phyloP scores from a whole-genome alignment of 2,329 filamentous ascomycete species.

The Hansfordia pulvinata region DNA sequence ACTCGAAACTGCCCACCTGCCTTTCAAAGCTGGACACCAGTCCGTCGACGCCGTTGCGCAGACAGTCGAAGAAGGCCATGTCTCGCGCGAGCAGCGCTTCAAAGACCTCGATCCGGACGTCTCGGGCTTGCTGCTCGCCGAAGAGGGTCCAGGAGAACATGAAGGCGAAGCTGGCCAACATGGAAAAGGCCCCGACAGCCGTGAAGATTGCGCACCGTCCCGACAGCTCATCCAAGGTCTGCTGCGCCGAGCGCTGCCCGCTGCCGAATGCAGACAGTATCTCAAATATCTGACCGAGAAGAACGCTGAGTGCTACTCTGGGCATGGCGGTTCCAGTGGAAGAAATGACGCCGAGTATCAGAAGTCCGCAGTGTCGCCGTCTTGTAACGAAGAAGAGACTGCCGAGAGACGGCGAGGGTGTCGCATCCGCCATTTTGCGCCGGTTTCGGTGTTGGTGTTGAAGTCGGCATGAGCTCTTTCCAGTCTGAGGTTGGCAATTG shows the following conservation, averaged over 20 bases:
- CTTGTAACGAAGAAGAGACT: constrained; percentile 62
- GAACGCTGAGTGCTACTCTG: constrained; percentile 50
- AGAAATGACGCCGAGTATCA: constrained; percentile 39
- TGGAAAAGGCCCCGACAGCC: constrained; percentile 48
- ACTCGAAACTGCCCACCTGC: constrained; percentile 31
- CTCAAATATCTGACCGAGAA: constrained; percentile 66
- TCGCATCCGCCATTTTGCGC: too few species aligned
- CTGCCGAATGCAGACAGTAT: constrained; percentile 53
- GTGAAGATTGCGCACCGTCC: constrained; percentile 49
- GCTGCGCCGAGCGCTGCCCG: constrained; percentile 30
- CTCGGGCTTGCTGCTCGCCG: constrained; percentile 66
- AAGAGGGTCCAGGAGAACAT: constrained; percentile 63
- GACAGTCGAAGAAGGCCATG: constrained; percentile 70
- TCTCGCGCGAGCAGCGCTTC: constrained; percentile 55
- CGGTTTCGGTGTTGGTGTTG: too few species aligned
- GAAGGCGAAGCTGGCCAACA: constrained; percentile 53
- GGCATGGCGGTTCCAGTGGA: constrained; percentile 47
- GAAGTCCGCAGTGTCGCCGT: constrained; percentile 38
- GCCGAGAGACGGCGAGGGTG: constrained; percentile 7
- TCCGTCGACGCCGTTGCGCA: constrained; percentile 57
- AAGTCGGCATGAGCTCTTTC: too few species aligned
- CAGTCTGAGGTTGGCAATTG: too few species aligned
- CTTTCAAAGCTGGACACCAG: constrained; percentile 60
- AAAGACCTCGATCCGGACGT: constrained; percentile 53
- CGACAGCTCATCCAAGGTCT: constrained; percentile 41